Evolutionary conservation across 2,329 filamentous ascomycete species (phyloP).

Genomic region (Talaromyces verruculosus): DNA sequence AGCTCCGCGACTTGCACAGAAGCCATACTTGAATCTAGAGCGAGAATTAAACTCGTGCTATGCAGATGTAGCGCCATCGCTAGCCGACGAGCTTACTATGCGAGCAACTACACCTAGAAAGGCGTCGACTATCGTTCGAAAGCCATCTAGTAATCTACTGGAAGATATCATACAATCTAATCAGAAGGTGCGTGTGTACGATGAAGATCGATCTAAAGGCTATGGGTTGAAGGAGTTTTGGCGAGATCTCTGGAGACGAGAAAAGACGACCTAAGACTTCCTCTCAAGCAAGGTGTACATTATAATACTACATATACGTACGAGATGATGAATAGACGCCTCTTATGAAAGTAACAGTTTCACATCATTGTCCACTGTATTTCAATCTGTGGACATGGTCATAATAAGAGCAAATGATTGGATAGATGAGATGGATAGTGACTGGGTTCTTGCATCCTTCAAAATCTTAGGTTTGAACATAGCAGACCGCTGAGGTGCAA

Average conservation of each 20-base stretch:
- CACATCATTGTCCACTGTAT: not conserved
- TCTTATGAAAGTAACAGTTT: not conserved
- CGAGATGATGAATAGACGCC: not conserved
- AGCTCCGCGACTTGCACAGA: slow-evolving; percentile 88
- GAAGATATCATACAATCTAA: slow-evolving; percentile 45
- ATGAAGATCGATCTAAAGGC: slow-evolving; percentile 66
- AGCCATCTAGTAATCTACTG: slow-evolving; percentile 37
- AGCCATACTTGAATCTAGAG: slow-evolving; percentile 82
- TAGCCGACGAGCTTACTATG: slow-evolving; percentile 71
- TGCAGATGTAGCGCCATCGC: slow-evolving; percentile 75
- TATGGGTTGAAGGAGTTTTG: slow-evolving; percentile 91
- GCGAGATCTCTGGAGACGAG: slow-evolving; percentile 68
- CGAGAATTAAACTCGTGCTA: slow-evolving; percentile 80
- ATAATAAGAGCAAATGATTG: not conserved
- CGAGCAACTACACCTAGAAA: slow-evolving; percentile 56
- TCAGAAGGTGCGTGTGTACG: slow-evolving; percentile 65
- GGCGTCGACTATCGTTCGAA: slow-evolving; percentile 21
- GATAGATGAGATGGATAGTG: not conserved
- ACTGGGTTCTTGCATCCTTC: not conserved
- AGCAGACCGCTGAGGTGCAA: not conserved
- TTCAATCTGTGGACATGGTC: not conserved
- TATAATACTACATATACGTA: not conserved
- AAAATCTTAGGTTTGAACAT: not conserved
- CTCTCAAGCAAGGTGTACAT: not conserved
- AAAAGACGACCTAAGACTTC: slow-evolving; percentile 23